Base-by-base conservation (phyloP, 2,329 filamentous ascomycete species). In the Fusarium guadeloupense region DNA sequence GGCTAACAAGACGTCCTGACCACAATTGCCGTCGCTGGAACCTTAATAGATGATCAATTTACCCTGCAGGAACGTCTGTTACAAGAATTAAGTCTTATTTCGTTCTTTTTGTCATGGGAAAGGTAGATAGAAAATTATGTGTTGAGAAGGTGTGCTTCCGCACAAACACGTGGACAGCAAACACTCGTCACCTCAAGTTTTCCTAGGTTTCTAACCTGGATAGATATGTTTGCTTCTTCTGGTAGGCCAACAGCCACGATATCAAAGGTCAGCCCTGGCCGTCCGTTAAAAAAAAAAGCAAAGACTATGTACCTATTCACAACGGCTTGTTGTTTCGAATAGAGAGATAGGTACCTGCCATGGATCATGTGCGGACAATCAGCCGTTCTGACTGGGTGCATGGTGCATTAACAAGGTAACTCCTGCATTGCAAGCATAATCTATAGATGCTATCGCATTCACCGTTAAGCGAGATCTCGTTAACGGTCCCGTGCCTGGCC, bases 171-270 rank as follows among this genome's bases (percentile, higher is more conserved):
- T 16, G 17, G 28, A 42, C 25, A 35, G n/a, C 12, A 19, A 16
- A n/a, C 25, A n/a, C n/a, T n/a, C n/a, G n/a, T 38, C 10, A 25
- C 23, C 30, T n/a, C 30, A n/a, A 14, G 30, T 33, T 33, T 33
- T 33, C n/a, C n/a, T n/a, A n/a, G n/a, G n/a, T n/a, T n/a, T n/a
- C n/a, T n/a, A n/a, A n/a, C n/a, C n/a, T n/a, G n/a, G n/a, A n/a
- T n/a, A n/a, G n/a, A 5, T 20, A 38, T 56, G 33, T 4, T 58
- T 44, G 53, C 53, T 52, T 45, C 33, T 44, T 44, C 16, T 39
- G n/a, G 9, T 37, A 37, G 41, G 12, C 26, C 12, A 33, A 19
- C 13, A 44, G 21, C 23, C 34, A 52, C 39, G 23, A 30, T 21
- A 30, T 16, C 39, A 40, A n/a, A 38, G 10, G n/a, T 9, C 25